Evolutionary conservation across 2,329 filamentous ascomycete genomes (phyloP).

Genomic region (Neofusicoccum parvum): DNA sequence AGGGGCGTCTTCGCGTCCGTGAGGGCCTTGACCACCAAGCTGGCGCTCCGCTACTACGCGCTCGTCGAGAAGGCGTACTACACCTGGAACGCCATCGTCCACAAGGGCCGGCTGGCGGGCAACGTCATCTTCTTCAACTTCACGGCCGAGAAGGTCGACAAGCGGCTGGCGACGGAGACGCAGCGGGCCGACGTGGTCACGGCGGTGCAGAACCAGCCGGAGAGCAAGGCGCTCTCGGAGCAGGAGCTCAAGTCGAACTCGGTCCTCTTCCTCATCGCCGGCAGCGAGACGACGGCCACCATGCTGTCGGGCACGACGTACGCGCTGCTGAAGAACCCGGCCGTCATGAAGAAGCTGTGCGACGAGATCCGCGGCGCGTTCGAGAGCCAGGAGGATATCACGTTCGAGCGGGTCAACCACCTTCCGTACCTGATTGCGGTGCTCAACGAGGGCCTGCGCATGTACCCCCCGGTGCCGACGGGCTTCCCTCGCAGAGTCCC

Average conservation of each 20-base stretch:
- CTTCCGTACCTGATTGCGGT: slow-evolving; percentile 49
- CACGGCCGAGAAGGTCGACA: neutral
- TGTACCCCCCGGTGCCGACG: slow-evolving; percentile 49
- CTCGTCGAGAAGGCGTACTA: slow-evolving; percentile 36
- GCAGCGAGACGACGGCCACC: slow-evolving; percentile 38
- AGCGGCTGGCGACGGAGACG: slow-evolving; percentile 1
- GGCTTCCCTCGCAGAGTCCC: slow-evolving; percentile 42
- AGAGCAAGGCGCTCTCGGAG: neutral
- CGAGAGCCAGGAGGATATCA: slow-evolving; percentile 35
- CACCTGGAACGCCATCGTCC: slow-evolving; percentile 27
- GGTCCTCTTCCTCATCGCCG: slow-evolving; percentile 30
- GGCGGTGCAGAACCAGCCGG: neutral
- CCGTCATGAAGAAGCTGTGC: slow-evolving; percentile 29
- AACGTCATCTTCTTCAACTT: slow-evolving; percentile 31
- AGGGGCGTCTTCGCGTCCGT: slow-evolving; percentile 15
- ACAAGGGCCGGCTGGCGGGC: slow-evolving; percentile 19
- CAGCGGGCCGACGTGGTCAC: slow-evolving; percentile 10
- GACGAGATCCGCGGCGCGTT: slow-evolving; percentile 32
- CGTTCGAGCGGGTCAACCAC: slow-evolving; percentile 32
- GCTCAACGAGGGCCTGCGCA: slow-evolving; percentile 49
- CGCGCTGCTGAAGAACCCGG: slow-evolving; percentile 33
- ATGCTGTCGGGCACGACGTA: slow-evolving; percentile 36
- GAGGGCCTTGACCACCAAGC: neutral
- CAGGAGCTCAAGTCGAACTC: slow-evolving; percentile 21
- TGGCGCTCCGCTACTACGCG: slow-evolving; percentile 37